Conservation (phyloP, 371 early-diverging fungal genomes). For the Syncephalis plumigaleata region DNA sequence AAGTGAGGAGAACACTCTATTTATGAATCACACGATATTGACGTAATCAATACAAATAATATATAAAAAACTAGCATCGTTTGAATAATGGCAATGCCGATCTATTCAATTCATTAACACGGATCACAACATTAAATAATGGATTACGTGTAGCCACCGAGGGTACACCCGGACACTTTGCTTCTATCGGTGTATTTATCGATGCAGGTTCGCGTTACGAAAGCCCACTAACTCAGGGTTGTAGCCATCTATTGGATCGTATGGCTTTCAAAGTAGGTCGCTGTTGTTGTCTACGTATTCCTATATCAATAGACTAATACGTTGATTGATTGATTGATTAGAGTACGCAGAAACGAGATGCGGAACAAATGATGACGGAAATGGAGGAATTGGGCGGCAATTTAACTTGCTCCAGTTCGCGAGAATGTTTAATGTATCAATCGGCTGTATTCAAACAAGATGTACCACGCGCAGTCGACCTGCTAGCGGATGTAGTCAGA, state of each 20-base stretch:
- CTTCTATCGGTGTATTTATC: constrained; percentile 73
- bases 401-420: constrained; percentile 71
- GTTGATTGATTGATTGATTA: constrained; percentile 3
- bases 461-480: constrained; percentile 40
- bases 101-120: too few relatives aligned
- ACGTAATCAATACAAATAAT: too few relatives aligned
- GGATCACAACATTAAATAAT: constrained; percentile 62
- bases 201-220: constrained; percentile 85
- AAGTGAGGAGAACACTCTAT: too few relatives aligned
- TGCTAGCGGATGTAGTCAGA: constrained; percentile 66
- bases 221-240: constrained; percentile 45
- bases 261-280: constrained; percentile 85
- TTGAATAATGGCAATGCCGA: too few relatives aligned
- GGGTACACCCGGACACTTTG: constrained; percentile 73
- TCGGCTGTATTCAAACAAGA: constrained; percentile 77
- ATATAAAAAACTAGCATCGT: too few relatives aligned
- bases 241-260: constrained; percentile 72
- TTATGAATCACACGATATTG: too few relatives aligned
- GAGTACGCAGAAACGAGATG: constrained; percentile 38
- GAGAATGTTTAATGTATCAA: constrained; percentile 90
- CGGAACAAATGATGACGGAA: constrained; percentile 50
- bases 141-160: constrained; percentile 75
- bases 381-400: constrained; percentile 82
- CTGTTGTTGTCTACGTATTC: too few relatives aligned
- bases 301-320: too few relatives aligned